Percentiles rank a stretch among this genome's conserved stretches.
Conservation (phyloP, 768 basidiomycete genomes). For the Phlegmacium glaucopus region DNA sequence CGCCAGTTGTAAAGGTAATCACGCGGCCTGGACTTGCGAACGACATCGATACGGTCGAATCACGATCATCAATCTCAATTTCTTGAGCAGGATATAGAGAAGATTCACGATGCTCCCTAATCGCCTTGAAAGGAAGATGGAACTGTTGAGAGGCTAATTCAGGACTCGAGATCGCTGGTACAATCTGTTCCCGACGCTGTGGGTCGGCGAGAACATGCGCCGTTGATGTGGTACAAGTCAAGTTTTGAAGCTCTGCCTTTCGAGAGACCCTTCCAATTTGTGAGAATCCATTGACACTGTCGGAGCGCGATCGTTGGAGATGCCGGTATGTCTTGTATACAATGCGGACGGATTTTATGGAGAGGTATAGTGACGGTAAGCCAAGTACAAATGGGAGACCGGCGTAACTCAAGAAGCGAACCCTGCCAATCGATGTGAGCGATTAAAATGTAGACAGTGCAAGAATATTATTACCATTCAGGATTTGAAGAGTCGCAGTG, state of each 20-base stretch:
- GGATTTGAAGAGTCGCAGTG: slow-evolving; percentile 60
- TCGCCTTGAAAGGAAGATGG: slow-evolving; percentile 16
- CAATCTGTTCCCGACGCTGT: slow-evolving; percentile 17
- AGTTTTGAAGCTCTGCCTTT: neutral
- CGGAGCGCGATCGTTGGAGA: slow-evolving; percentile 32
- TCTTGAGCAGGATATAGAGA: neutral
- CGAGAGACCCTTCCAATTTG: neutral
- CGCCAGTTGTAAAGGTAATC: neutral
- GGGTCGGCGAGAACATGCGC: slow-evolving; percentile 5
- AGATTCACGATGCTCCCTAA: neutral
- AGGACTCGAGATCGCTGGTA: slow-evolving; percentile 15
- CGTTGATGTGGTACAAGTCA: slow-evolving; percentile 7
- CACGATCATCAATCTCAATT: slow-evolving; percentile 6
- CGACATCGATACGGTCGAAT: slow-evolving; percentile 28
- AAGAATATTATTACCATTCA: slow-evolving; percentile 43
- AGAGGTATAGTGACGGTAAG: slow-evolving; percentile 50
- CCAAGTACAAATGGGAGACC: slow-evolving; percentile 50
- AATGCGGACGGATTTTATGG: slow-evolving; percentile 37
- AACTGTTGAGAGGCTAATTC: slow-evolving; percentile 15
- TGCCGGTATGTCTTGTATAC: slow-evolving; percentile 33
- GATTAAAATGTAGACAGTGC: neutral
- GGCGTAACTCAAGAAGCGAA: slow-evolving; percentile 61
- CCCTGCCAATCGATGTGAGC: slow-evolving; percentile 35
- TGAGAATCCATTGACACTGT: slow-evolving; percentile 16
- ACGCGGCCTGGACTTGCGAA: slow-evolving; percentile 23